Evolutionary conservation across 2,329 filamentous ascomycete genomes (phyloP).

Genomic region (Dothidotthia symphoricarpi): DNA sequence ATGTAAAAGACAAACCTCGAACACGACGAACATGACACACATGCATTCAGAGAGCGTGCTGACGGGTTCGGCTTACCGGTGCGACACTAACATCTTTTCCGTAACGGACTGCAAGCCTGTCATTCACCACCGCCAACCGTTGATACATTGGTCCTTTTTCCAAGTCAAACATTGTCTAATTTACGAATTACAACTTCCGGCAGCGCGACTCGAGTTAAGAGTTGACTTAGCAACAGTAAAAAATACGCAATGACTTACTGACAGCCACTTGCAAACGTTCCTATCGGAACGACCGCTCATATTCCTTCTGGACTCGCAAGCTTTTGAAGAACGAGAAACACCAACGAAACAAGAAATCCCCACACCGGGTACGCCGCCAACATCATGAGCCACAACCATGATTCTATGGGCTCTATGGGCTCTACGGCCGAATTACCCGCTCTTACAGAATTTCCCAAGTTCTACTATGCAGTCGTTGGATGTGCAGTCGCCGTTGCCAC

Average conservation of each 20-base stretch:
- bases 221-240: too few species aligned
- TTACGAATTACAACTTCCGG: too few species aligned
- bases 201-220: too few species aligned
- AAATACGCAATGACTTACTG: conserved; percentile 7
- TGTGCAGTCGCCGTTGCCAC: conserved; percentile 46
- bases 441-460: conserved; percentile 50
- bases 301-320: neutral
- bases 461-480: conserved; percentile 55
- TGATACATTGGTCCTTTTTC: conserved; percentile 1
- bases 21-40: conserved; percentile 6
- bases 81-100: neutral
- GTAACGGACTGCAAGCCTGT: neutral
- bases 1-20: conserved; percentile 8
- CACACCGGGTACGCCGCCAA: conserved; percentile 2
- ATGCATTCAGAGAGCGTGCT: conserved; percentile 14
- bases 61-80: conserved; percentile 2
- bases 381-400: conserved; percentile 26
- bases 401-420: conserved; percentile 34
- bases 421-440: conserved; percentile 48
- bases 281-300: neutral
- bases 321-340: neutral
- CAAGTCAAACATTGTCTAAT: neutral
- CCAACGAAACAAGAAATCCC: conserved; percentile 10
- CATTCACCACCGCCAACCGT: conserved; percentile 1
- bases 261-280: neutral